phyloP scores from a whole-genome alignment of 805 yeast genomes.

The Yamadazyma takamatsuzukensis region DNA sequence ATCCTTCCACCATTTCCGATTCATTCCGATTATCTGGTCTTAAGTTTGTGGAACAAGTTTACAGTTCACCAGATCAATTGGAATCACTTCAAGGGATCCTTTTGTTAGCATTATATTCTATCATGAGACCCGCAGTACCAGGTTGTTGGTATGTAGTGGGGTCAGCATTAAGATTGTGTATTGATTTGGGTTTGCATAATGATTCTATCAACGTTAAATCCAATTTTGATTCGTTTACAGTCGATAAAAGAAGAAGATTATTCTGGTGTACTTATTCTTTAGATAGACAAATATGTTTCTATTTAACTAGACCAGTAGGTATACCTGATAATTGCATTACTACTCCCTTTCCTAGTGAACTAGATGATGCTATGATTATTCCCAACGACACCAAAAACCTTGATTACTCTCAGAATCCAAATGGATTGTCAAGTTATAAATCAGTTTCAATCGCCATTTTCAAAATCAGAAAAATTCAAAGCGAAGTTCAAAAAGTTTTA shows the following conservation, averaged over 20 bases:
- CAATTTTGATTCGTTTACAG: constrained; percentile 48
- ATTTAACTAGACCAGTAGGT: constrained; percentile 84
- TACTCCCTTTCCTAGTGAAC: constrained; percentile 65
- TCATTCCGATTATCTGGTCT: constrained; percentile 68
- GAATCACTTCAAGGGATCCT: constrained; percentile 73
- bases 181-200: constrained; percentile 80
- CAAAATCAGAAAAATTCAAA: constrained; percentile 68
- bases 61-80: constrained; percentile 55
- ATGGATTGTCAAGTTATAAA: constrained; percentile 58
- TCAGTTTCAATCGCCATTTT: constrained; percentile 64
- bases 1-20: constrained; percentile 62
- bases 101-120: constrained; percentile 64
- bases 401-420: constrained; percentile 36
- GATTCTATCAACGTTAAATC: constrained; percentile 40
- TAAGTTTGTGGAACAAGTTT: constrained; percentile 53
- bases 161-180: constrained; percentile 71
- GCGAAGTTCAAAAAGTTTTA: constrained; percentile 67
- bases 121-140: constrained; percentile 86
- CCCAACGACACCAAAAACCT: constrained; percentile 23
- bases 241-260: constrained; percentile 69
- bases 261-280: constrained; percentile 90
- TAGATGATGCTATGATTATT: constrained; percentile 68
- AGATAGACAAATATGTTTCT: constrained; percentile 83
- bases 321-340: constrained; percentile 78
- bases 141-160: constrained; percentile 94